phyloP scores from a whole-genome alignment of 176 grass and related monocot species.

The Rhipidocladum racemiflorum region DNA sequence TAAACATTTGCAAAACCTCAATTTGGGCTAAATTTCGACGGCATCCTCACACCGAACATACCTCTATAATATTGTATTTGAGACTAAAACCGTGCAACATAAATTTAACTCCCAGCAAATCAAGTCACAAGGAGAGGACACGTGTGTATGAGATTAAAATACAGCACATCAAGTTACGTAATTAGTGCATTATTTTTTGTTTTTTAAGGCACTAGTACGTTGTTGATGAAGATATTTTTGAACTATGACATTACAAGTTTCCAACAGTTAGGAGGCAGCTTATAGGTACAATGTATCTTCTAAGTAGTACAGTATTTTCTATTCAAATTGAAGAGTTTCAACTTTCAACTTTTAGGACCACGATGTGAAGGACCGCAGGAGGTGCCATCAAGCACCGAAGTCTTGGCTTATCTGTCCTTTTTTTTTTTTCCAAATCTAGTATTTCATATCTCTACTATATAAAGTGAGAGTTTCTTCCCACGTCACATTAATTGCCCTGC shows the following conservation, averaged over 20 bases:
- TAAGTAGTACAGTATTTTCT: neutral
- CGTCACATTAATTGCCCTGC: too few species aligned
- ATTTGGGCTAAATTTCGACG: neutral
- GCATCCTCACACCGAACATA: neutral
- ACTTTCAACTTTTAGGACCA: too few species aligned
- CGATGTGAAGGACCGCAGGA: too few species aligned
- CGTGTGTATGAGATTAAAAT: neutral
- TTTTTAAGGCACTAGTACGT: neutral
- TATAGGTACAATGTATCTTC: constrained; percentile 28
- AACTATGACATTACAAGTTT: neutral
- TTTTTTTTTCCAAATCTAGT: too few species aligned
- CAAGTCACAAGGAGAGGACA: neutral
- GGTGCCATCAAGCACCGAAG: too few species aligned
- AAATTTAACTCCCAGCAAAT: neutral
- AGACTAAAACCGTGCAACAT: neutral
- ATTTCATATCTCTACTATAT: too few species aligned
- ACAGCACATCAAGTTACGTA: neutral
- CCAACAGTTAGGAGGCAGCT: neutral
- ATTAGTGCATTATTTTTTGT: too few species aligned
- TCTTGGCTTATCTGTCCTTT: too few species aligned
- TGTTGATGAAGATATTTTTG: neutral
- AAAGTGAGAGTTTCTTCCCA: too few species aligned
- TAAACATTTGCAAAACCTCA: too few species aligned
- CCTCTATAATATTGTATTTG: neutral
- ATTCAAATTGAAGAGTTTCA: neutral